These are phyloP conservation scores for Kodamaea hsintzibuensis DNA, from an alignment of 805 yeast species.

Conservation along the genomic window DNA sequence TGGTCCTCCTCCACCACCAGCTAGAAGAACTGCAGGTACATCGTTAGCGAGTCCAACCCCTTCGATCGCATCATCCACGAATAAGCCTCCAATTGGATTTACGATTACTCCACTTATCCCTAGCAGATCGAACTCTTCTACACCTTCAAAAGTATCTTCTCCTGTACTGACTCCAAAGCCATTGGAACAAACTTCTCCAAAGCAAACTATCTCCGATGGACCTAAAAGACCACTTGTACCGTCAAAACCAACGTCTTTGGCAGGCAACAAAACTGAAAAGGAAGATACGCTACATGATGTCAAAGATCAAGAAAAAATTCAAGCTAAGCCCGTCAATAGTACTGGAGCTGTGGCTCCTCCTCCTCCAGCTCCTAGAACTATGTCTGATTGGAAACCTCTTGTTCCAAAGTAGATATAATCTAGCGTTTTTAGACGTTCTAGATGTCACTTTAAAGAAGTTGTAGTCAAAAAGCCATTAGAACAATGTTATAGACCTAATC, in stretches of 20 bases:
- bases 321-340: not conserved
- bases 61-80: constrained; percentile 10
- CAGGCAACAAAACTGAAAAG: constrained; percentile 16
- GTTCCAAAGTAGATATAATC: constrained; percentile 40
- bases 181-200: constrained; percentile 3
- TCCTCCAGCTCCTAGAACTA: constrained; percentile 16
- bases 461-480: not conserved
- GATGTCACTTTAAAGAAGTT: not conserved
- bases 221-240: constrained; percentile 36
- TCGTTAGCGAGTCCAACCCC: constrained; percentile 12
- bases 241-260: constrained; percentile 32
- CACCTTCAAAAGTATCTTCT: constrained; percentile 6
- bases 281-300: not conserved
- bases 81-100: constrained; percentile 33
- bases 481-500: not conserved
- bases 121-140: constrained; percentile 25
- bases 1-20: constrained; percentile 20
- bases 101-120: constrained; percentile 42
- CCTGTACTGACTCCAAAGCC: constrained; percentile 29
- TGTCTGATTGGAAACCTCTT: constrained; percentile 55
- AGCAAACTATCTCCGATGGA: not conserved
- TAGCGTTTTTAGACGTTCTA: not conserved
- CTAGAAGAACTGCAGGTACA: constrained; percentile 14
- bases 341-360: constrained; percentile 1
- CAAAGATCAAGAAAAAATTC: not conserved